These are phyloP conservation scores for Ogataea naganishii DNA, from an alignment of 805 yeast genomes.

Conservation along the genomic window DNA sequence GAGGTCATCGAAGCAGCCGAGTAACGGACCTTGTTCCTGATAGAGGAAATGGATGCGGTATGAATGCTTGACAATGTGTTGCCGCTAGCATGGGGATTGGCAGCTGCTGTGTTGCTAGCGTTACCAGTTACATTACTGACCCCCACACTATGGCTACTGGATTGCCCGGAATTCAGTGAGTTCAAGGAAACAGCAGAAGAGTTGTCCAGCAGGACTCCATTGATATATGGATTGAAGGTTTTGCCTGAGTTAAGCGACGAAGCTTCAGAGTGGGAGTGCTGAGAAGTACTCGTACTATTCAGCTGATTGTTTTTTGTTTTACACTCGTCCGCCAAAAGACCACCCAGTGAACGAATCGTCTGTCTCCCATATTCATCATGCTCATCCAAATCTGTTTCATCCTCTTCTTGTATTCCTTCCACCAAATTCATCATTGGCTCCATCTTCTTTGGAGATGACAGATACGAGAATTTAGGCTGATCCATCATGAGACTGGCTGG, in stretches of 20 bases:
- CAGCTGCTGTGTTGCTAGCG: neutral
- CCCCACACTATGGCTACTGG: conserved; percentile 6
- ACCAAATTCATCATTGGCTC: conserved; percentile 20
- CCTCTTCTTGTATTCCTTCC: conserved; percentile 22
- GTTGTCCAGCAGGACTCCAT: conserved; percentile 13
- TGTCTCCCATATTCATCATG: conserved; percentile 2
- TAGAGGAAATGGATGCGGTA: conserved; percentile 16
- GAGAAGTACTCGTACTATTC: neutral
- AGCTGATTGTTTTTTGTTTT: no score
- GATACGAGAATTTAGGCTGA: conserved; percentile 21
- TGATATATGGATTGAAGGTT: conserved; percentile 3
- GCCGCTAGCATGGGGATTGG: neutral
- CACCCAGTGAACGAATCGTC: no score
- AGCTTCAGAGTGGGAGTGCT: conserved; percentile 1
- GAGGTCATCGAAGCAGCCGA: no score
- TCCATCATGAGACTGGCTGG: no score
- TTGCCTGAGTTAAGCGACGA: conserved; percentile 1
- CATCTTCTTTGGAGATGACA: conserved; percentile 24
- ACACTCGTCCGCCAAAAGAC: no score
- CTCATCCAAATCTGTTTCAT: conserved; percentile 12
- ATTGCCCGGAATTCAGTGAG: conserved; percentile 12
- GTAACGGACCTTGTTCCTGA: conserved; percentile 21
- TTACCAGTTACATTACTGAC: neutral
- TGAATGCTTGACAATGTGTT: no score
- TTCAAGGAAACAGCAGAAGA: conserved; percentile 18